A percentile compares a stretch with the other conserved stretches of the same genome.
Evolutionary conservation across 108 stramenopile genomes (phyloP).

Genomic region (Nitzschia putrida): DNA sequence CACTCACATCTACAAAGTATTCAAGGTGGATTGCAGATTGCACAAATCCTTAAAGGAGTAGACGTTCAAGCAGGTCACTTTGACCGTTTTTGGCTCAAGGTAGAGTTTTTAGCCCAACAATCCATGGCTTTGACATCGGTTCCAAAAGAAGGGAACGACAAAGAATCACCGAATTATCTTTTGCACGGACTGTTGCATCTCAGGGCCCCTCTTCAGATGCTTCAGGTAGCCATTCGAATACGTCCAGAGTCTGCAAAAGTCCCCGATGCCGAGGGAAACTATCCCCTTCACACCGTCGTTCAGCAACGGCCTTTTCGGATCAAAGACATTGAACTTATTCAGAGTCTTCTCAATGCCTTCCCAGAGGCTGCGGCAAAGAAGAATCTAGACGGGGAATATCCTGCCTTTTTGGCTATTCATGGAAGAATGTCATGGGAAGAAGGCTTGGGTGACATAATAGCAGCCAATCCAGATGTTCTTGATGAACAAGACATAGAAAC

Average conservation of each 20-base stretch:
- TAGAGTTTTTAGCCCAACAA: conserved; percentile 30
- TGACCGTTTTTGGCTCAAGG: conserved; percentile 46
- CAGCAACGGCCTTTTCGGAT: conserved; percentile 39
- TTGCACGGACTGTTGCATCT: conserved; percentile 35
- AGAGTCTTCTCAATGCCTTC: conserved; percentile 21
- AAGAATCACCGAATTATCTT: conserved; percentile 13
- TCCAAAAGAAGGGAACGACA: conserved; percentile 5
- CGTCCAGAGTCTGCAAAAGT: conserved; percentile 35
- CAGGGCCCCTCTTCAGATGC: conserved; percentile 28
- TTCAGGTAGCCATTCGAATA: conserved; percentile 33
- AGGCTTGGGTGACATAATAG: conserved; percentile 37
- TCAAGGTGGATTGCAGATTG: conserved; percentile 31
- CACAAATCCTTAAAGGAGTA: conserved; percentile 31
- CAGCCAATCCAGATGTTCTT: conserved; percentile 20
- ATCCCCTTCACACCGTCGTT: conserved; percentile 36
- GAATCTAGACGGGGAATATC: conserved; percentile 29
- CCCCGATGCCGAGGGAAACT: conserved; percentile 37
- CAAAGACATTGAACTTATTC: conserved; percentile 38
- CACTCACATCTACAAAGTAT: conserved; percentile 45
- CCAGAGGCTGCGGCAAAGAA: conserved; percentile 36
- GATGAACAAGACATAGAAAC: conserved; percentile 28
- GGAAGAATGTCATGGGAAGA: conserved; percentile 40
- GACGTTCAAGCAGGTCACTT: conserved; percentile 28
- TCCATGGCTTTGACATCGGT: conserved; percentile 8
- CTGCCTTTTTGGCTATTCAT: conserved; percentile 45